phyloP scores from a whole-genome alignment of 768 basidiomycete species.

The Pulveroboletus sp. region DNA sequence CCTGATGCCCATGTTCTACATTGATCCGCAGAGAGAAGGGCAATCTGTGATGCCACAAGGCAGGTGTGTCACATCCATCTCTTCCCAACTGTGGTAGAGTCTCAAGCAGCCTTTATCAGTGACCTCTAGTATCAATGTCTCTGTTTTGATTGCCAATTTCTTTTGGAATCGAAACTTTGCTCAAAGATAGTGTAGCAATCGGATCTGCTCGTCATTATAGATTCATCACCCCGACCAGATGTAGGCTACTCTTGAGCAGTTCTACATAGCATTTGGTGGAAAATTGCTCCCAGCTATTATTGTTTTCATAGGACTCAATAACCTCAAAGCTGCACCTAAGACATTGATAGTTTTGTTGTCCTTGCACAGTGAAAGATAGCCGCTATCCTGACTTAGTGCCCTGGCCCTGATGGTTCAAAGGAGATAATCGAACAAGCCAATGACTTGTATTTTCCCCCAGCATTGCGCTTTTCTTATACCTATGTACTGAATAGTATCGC shows the following conservation, averaged over 20 bases:
- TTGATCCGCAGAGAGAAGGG: constrained; percentile 8
- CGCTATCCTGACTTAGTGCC: constrained; percentile 21
- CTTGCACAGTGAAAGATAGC: constrained; percentile 9
- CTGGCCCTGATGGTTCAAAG: constrained; percentile 5
- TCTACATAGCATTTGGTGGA: constrained; percentile 16
- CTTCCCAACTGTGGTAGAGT: constrained; percentile 3
- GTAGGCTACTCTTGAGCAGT: constrained; percentile 16
- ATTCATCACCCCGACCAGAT: constrained; percentile 4
- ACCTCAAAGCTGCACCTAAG: constrained; percentile 8
- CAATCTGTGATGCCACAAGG: constrained; percentile 16
- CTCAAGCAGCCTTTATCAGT: neutral
- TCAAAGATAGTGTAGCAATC: constrained; percentile 4
- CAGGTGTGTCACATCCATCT: neutral
- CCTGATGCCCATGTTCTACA: constrained; percentile 19
- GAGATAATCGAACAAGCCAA: constrained; percentile 18
- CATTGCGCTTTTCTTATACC: no score
- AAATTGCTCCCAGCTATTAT: constrained; percentile 19
- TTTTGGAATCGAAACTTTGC: neutral
- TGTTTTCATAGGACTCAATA: constrained; percentile 19
- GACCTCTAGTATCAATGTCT: constrained; percentile 13
- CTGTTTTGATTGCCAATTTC: constrained; percentile 2
- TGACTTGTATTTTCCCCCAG: no score
- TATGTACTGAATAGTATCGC: no score
- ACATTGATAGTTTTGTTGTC: constrained; percentile 16
- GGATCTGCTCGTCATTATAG: constrained; percentile 23